phyloP scores from a whole-genome alignment of 228 moss, liverwort and hornwort genomes.

The Sphagnum fallax region DNA sequence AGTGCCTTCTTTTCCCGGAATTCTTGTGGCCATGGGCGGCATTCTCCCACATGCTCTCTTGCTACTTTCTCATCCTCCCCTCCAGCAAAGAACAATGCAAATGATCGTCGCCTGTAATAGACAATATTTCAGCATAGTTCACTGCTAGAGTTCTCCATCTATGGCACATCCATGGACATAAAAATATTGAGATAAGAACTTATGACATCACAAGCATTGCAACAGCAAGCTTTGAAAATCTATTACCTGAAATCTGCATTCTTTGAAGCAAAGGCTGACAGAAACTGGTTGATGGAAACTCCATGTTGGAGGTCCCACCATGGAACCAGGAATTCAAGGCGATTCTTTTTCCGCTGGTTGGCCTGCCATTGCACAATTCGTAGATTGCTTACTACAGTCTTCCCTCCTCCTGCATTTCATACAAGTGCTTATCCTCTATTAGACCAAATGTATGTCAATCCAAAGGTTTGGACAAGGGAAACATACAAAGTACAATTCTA shows the following conservation, averaged over 20 bases:
- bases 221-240: not conserved
- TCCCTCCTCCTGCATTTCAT: conserved; percentile 29
- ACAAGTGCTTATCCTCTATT: not conserved
- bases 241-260: conserved; percentile 33
- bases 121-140: not conserved
- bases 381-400: conserved; percentile 28
- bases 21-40: conserved; percentile 31
- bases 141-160: not conserved
- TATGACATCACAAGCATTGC: not conserved
- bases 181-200: not conserved
- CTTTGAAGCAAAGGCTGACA: conserved; percentile 38
- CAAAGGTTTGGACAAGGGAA: not conserved
- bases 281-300: conserved; percentile 41
- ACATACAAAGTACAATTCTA: not conserved
- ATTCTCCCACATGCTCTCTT: conserved; percentile 26
- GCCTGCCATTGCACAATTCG: conserved; percentile 42
- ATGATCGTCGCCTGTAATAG: conserved; percentile 31
- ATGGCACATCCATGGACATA: not conserved
- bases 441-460: not conserved
- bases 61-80: conserved; percentile 36
- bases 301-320: conserved; percentile 49
- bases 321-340: conserved; percentile 37
- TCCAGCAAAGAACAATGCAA: conserved; percentile 30
- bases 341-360: conserved; percentile 31
- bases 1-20: conserved; percentile 33